These are phyloP conservation scores for Santalum album DNA, from an alignment of 164 flowering plant genomes.

Conservation along the genomic window DNA sequence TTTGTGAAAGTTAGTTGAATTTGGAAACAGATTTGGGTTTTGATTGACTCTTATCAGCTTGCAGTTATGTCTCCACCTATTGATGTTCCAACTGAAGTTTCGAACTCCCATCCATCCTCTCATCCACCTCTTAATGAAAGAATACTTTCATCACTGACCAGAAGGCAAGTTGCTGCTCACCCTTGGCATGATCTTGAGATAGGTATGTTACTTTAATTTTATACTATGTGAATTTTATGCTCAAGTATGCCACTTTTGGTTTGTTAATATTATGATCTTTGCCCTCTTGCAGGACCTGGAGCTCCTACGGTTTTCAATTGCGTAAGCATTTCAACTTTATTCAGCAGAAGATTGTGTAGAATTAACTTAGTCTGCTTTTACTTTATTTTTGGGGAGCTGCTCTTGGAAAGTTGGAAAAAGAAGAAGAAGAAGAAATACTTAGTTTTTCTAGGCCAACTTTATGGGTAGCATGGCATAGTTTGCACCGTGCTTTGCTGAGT, in stretches of 20 bases:
- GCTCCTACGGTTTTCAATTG: slow-evolving; percentile 74
- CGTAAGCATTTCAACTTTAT: slow-evolving; percentile 31
- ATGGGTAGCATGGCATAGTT: no score
- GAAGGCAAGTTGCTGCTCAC: slow-evolving; percentile 76
- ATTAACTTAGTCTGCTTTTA: no score
- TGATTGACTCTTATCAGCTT: slow-evolving; percentile 11
- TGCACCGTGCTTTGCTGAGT: no score
- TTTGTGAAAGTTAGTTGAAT: not conserved
- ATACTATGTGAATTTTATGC: not conserved
- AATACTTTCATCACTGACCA: slow-evolving; percentile 68
- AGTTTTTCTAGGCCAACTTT: no score
- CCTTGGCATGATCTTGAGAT: slow-evolving; percentile 98
- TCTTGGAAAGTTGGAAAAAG: no score
- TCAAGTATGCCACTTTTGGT: not conserved
- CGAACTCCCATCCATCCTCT: slow-evolving; percentile 13
- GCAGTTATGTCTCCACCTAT: slow-evolving; percentile 43
- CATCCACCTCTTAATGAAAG: slow-evolving; percentile 73
- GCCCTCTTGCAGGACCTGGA: slow-evolving; percentile 57
- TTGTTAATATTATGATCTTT: not conserved
- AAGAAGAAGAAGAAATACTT: no score
- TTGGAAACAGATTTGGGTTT: not conserved
- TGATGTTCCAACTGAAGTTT: slow-evolving; percentile 24
- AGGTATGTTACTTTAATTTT: slow-evolving; percentile 28
- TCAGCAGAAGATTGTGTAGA: not conserved
- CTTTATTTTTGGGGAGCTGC: no score